Evolutionary conservation across 2,329 filamentous ascomycete genomes (phyloP).

Genomic region (Zymoseptoria passerinii): DNA sequence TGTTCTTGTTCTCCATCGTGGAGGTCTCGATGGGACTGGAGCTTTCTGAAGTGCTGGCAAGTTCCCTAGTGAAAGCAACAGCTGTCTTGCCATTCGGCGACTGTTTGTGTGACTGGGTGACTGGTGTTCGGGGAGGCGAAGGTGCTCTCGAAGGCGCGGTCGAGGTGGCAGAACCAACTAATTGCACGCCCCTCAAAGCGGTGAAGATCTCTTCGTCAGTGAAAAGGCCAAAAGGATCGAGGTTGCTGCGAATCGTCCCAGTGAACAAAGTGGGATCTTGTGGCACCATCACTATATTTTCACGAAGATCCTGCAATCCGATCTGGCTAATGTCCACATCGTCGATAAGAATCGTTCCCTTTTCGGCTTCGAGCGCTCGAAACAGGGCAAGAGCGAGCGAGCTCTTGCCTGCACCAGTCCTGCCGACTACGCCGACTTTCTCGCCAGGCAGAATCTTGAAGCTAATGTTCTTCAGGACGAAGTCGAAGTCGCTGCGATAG

Average conservation of each 20-base stretch:
- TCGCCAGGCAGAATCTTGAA: slow-evolving; percentile 81
- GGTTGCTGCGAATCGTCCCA: slow-evolving; percentile 81
- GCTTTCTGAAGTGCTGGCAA: slow-evolving; percentile 23
- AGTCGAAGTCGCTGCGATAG: slow-evolving; percentile 79
- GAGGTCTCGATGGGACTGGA: slow-evolving; percentile 33
- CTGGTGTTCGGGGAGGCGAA: slow-evolving; percentile 28
- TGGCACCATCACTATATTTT: slow-evolving; percentile 93
- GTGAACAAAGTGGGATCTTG: slow-evolving; percentile 94
- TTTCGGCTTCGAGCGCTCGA: slow-evolving; percentile 83
- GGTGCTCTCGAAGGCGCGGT: slow-evolving; percentile 38
- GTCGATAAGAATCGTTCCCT: slow-evolving; percentile 83
- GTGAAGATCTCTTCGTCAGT: slow-evolving; percentile 86
- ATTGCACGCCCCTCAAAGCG: slow-evolving; percentile 76
- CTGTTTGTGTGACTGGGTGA: slow-evolving; percentile 20
- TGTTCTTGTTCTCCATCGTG: slow-evolving; percentile 73
- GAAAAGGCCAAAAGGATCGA: slow-evolving; percentile 85
- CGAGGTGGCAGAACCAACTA: slow-evolving; percentile 53
- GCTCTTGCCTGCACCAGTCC: slow-evolving; percentile 94
- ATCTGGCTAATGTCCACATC: slow-evolving; percentile 83
- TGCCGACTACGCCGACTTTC: slow-evolving; percentile 92
- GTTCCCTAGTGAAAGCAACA: slow-evolving; percentile 8
- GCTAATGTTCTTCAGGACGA: slow-evolving; percentile 71
- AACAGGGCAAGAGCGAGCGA: slow-evolving; percentile 89
- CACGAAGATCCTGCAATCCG: slow-evolving; percentile 83
- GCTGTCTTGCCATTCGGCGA: slow-evolving; percentile 26